phyloP scores from a whole-genome alignment of 1,139 yeast species.

The Scheffersomyces titani region DNA sequence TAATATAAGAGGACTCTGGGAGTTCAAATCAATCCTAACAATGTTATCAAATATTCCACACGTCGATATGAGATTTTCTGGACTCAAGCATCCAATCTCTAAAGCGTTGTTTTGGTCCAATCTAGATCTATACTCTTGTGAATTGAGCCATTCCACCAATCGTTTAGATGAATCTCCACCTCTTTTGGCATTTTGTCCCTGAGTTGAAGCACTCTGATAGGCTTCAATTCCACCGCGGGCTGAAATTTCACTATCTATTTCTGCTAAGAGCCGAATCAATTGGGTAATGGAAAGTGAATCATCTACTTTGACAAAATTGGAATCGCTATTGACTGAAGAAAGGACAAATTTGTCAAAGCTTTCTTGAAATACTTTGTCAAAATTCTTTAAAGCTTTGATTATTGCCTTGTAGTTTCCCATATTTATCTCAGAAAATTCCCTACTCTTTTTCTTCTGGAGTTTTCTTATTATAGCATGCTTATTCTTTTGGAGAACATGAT shows the following conservation, averaged over 20 bases:
- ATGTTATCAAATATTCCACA: slow-evolving; percentile 50
- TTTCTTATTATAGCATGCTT: slow-evolving; percentile 37
- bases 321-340: background rate
- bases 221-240: slow-evolving; percentile 68
- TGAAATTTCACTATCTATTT: slow-evolving; percentile 59
- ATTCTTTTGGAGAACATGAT: slow-evolving; percentile 61
- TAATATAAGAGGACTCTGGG: slow-evolving; percentile 69
- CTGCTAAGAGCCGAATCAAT: slow-evolving; percentile 40
- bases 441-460: slow-evolving; percentile 11
- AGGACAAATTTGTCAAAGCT: background rate
- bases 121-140: slow-evolving; percentile 13
- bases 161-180: slow-evolving; percentile 92
- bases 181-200: slow-evolving; percentile 73
- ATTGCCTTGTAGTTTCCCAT: slow-evolving; percentile 24
- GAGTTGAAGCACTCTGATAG: slow-evolving; percentile 85
- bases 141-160: slow-evolving; percentile 65
- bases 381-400: slow-evolving; percentile 8
- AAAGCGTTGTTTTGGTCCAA: slow-evolving; percentile 43
- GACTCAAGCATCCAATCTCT: slow-evolving; percentile 81
- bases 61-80: slow-evolving; percentile 67
- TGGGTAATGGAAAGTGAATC: slow-evolving; percentile 6
- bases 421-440: slow-evolving; percentile 19
- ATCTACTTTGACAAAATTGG: background rate
- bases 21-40: slow-evolving; percentile 73
- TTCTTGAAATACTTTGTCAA: background rate